Evolutionary conservation across 805 yeast species (phyloP), one percentile per base, ranked within the genome.

Genomic region (Schwanniomyces occidentalis): DNA sequence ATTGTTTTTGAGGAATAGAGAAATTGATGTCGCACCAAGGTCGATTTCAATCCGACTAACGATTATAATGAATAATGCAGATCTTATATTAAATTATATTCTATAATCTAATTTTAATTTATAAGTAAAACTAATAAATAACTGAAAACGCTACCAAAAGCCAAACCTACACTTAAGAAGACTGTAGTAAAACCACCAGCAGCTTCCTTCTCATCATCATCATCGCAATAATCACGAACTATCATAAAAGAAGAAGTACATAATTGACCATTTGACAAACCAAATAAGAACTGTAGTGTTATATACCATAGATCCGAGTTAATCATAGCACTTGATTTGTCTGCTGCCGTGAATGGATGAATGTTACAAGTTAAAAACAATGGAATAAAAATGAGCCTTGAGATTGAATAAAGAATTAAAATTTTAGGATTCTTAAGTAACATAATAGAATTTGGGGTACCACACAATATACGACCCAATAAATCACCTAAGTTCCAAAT

Each of bases 161-260:
- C 79, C 32, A 91, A 70, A 0, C 96, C 96, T 8, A 79, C 52
- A 37, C 90, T 80, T 33, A 90, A 74, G 45, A 87, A 79, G 15
- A 90, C 78, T 1, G 88, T 80, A 28, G 95, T 82, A 54, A 90
- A 85, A 3, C 97, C 97, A 28, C 96, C 96, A 1, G 98, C 96
- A 0, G 96, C 96, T 40, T 86, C 87, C 54, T 79, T 80, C 50
- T 87, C 91, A 14, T 73, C 72, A 21, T 79, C 86, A 1, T 71
- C 69, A 20, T 76, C 82, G 34, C 78, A 65, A 38, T 69, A 73
- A 12, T 70, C 65, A 0, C 85, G 81, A 2, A 88, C 84, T 30
- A 72, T 73, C 84, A 87, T 85, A 61, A 91, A 87, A 37, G 87
- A 75, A 17, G 87, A 75, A 5, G 95, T 82, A 34, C 85, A 74